Evolutionary conservation across 768 basidiomycete genomes (phyloP).

Genomic region (Royoungia palumana): DNA sequence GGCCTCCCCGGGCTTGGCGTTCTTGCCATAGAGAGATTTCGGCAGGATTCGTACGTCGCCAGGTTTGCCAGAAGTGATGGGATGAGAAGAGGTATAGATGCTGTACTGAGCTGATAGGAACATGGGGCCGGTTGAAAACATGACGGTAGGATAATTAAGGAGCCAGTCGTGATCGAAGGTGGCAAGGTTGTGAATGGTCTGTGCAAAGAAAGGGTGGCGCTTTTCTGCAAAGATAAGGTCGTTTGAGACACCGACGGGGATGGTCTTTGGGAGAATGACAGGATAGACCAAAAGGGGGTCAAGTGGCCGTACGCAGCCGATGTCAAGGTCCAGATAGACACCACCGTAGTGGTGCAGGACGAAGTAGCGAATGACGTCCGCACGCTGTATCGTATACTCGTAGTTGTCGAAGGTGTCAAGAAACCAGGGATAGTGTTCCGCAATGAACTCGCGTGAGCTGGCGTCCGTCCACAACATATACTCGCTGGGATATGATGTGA

Average conservation of each 20-base stretch:
- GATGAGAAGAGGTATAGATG: slow-evolving; percentile 71
- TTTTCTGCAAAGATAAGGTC: slow-evolving; percentile 93
- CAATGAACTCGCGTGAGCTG: slow-evolving; percentile 85
- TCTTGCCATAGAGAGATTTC: slow-evolving; percentile 98
- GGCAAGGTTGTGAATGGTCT: slow-evolving; percentile 88
- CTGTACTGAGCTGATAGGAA: slow-evolving; percentile 95
- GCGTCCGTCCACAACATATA: slow-evolving; percentile 99
- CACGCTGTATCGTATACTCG: slow-evolving; percentile 88
- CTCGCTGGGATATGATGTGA: slow-evolving; percentile 50
- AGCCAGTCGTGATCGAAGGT: slow-evolving; percentile 93
- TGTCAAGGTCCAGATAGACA: slow-evolving; percentile 93
- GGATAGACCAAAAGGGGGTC: slow-evolving; percentile 85
- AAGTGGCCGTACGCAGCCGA: slow-evolving; percentile 84
- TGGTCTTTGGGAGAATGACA: slow-evolving; percentile 90
- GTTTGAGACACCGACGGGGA: slow-evolving; percentile 96
- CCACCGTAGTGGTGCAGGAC: slow-evolving; percentile 95
- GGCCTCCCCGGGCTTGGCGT: slow-evolving; percentile 76
- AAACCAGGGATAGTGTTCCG: slow-evolving; percentile 86
- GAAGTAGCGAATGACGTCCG: slow-evolving; percentile 98
- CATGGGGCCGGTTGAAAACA: slow-evolving; percentile 99
- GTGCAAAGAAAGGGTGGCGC: slow-evolving; percentile 83
- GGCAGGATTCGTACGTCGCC: slow-evolving; percentile 86
- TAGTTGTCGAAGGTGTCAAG: slow-evolving; percentile 92
- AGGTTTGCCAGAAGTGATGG: slow-evolving; percentile 48
- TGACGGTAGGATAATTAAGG: slow-evolving; percentile 98